Evolutionary conservation across 768 basidiomycete species (phyloP), one percentile per base, ranked within the genome.

Genomic region (Hericium coralloides): DNA sequence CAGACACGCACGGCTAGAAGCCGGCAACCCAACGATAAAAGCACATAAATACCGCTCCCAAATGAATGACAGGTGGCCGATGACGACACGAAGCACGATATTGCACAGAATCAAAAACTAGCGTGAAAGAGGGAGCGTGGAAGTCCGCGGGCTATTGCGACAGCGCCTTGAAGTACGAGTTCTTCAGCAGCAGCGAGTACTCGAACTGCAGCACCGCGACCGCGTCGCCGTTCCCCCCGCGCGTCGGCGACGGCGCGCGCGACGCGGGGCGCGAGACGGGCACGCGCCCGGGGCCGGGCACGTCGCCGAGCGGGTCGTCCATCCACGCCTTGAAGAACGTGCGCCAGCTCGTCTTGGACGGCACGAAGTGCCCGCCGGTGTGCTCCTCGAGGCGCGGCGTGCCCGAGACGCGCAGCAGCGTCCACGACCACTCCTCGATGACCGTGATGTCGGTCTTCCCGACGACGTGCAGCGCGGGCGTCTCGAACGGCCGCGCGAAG

Each of bases 341-440:
- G 36, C 87, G 77, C 91, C 89, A 94, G 45, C 72, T 77, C 1
- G 79, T 81, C 62, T 86, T 89, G 12, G 83, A 85, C 1, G 92
- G 92, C 3, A 93, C 83, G 62, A 91, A 90, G 68, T 94, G 91
- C 8, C 89, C 90, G 53, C 92, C 92, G 25, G 83, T 81, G 56
- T 94, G 92, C 62, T 77, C 78, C 66, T 89, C 89, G 12, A 93
- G 78, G 12, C 90, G 77, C 31, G 76, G 74, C 48, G 79, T 78
- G 1, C 66, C 64, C 31, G 86, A 86, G 10, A 79, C 70, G 6
- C 76, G 73, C 17, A 89, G 68, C 6, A 93, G 70, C 15, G 69
- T 66, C 58, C 75, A 75, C 0, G 88, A 81, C 38, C 90, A 79
- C 65, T 89, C 88, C 66, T 81, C 79, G 12, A 78, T 67, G 10